A percentile compares a stretch with the other conserved stretches of the same genome.
Conservation (phyloP, 1,139 yeast genomes). For the Debaryomycetaceae sp. region DNA sequence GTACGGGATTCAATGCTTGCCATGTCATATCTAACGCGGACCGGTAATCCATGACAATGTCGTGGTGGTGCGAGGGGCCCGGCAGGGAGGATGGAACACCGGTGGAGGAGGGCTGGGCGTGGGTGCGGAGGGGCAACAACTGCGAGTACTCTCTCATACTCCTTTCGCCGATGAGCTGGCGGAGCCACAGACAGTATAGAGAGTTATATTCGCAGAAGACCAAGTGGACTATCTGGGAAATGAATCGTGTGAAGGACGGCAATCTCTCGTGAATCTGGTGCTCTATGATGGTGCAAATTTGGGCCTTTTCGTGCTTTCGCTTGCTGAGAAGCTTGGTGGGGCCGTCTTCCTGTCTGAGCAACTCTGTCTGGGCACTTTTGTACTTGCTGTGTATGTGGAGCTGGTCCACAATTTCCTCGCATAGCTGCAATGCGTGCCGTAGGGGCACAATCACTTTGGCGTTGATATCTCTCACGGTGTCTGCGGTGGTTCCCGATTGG, state of each 20-base stretch:
- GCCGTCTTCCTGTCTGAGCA: conserved; percentile 6
- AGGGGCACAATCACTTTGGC: conserved; percentile 8
- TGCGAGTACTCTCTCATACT: conserved; percentile 9
- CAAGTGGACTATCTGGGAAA: conserved; percentile 3
- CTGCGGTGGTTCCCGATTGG: conserved; percentile 8
- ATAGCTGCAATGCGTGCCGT: conserved; percentile 2
- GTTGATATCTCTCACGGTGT: conserved; percentile 10
- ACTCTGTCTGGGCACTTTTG: conserved; percentile 4
- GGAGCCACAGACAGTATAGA: conserved; percentile 9
- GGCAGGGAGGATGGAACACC: not conserved
- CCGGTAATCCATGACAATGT: conserved; percentile 8
- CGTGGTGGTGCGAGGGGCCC: conserved; percentile 3
- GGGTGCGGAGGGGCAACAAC: not conserved
- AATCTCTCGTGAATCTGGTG: conserved; percentile 5
- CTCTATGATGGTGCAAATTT: conserved; percentile 7
- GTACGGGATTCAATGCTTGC: not conserved
- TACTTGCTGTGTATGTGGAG: conserved; percentile 7
- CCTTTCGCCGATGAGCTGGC: conserved; percentile 10
- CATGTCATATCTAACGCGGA: conserved; percentile 5
- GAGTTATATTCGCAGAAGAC: conserved; percentile 4
- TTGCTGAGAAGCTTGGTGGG: conserved; percentile 4
- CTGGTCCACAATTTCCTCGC: conserved; percentile 8
- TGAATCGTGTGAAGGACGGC: conserved; percentile 6
- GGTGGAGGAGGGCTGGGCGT: not conserved
- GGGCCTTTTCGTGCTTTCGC: conserved; percentile 4